Conservation (phyloP, 345 rosid genomes). For the Sonneratia caseolaris region DNA sequence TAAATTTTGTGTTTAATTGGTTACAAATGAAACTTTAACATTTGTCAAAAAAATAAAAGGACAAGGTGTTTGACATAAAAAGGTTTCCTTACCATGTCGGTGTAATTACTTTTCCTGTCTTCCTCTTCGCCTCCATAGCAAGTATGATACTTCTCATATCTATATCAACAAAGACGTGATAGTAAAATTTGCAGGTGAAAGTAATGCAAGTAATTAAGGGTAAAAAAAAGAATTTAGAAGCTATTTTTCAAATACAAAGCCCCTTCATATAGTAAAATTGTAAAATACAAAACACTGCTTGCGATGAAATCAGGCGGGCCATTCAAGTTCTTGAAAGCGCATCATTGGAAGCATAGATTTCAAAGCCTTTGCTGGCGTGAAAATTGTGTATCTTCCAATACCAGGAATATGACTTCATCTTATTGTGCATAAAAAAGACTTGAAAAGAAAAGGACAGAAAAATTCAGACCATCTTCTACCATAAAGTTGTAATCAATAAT, state of each 20-base stretch:
- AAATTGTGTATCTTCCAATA: neutral
- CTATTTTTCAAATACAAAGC: no score
- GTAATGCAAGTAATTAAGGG: no score
- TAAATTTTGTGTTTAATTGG: no score
- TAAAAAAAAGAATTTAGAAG: no score
- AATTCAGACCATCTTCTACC: neutral
- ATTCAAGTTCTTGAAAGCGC: neutral
- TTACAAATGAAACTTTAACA: no score
- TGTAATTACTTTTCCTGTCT: slow-evolving; percentile 73
- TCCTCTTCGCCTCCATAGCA: slow-evolving; percentile 77
- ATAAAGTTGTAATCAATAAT: neutral
- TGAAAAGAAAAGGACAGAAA: neutral
- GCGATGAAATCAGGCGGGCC: neutral
- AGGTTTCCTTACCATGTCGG: slow-evolving; percentile 63
- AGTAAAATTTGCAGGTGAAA: neutral
- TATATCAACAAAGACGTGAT: slow-evolving; percentile 20
- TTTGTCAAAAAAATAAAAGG: no score
- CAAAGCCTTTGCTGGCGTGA: neutral
- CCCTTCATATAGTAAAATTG: neutral
- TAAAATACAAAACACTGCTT: neutral
- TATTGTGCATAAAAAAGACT: neutral
- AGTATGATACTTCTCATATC: slow-evolving; percentile 92
- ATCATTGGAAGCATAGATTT: neutral
- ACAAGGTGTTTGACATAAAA: no score
- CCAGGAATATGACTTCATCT: neutral